Conservation (phyloP, 2,329 filamentous ascomycete species). For the Hypoxylon sp. region DNA sequence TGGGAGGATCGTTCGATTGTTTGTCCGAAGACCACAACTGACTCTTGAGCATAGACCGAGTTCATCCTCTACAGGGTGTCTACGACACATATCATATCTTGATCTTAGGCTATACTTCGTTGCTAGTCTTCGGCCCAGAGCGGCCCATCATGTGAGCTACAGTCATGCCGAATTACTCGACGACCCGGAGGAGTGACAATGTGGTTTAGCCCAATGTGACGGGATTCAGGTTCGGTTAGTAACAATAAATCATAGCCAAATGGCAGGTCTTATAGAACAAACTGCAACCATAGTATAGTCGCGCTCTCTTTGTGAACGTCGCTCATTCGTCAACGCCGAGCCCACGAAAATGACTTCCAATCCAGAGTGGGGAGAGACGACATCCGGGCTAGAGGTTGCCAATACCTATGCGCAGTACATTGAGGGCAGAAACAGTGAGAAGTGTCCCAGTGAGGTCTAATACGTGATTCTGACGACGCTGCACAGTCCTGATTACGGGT, state of each 20-base stretch:
- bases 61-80: conserved; percentile 4
- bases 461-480: conserved; percentile 12
- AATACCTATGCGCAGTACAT: conserved; percentile 47
- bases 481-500: conserved; percentile 57
- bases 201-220: conserved; percentile 13
- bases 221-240: conserved; percentile 27
- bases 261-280: conserved; percentile 1
- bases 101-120: conserved; percentile 40
- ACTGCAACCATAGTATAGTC: not conserved
- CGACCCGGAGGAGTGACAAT: conserved; percentile 7
- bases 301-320: not conserved
- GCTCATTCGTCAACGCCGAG: not conserved
- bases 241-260: not conserved
- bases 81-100: conserved; percentile 6
- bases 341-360: conserved; percentile 48
- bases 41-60: conserved; percentile 17
- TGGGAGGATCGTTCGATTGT: conserved; percentile 24
- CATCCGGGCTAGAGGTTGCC: conserved; percentile 55
- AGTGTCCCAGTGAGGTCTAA: conserved; percentile 9
- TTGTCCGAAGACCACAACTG: conserved; percentile 19
- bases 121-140: conserved; percentile 31
- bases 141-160: conserved; percentile 18
- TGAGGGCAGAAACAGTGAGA: conserved; percentile 47
- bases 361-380: conserved; percentile 48
- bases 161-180: conserved; percentile 27